A percentile compares a stretch with the other conserved stretches of the same genome.
Conservation (phyloP, 768 basidiomycete species). For the Infundibulicybe gibba region DNA sequence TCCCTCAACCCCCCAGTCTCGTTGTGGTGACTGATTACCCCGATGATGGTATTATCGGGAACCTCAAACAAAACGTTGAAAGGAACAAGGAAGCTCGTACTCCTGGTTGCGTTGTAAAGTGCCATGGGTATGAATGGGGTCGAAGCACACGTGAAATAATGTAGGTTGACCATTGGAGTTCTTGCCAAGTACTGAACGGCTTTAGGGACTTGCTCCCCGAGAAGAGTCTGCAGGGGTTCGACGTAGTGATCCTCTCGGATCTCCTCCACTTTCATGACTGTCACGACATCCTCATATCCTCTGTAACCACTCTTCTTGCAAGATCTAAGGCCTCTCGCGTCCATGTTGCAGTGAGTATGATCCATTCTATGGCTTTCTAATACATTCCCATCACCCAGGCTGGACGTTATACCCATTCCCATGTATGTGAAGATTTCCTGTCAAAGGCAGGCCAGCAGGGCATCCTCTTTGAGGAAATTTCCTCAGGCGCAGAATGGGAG, state of each 20-base stretch:
- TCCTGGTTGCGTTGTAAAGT: constrained; percentile 37
- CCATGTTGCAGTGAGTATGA: constrained; percentile 48
- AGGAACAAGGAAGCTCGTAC: constrained; percentile 37
- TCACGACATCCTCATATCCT: constrained; percentile 52
- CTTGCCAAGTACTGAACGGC: background rate
- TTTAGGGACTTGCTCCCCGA: background rate
- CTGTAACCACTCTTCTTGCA: constrained; percentile 45
- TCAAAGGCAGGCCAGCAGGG: constrained; percentile 32
- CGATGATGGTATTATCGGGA: constrained; percentile 55
- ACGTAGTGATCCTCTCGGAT: constrained; percentile 66
- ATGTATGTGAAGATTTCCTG: constrained; percentile 55
- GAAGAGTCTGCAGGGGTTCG: constrained; percentile 37
- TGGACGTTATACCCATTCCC: constrained; percentile 55
- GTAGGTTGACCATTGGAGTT: constrained; percentile 29
- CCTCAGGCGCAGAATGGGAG: constrained; percentile 34
- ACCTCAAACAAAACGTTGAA: constrained; percentile 51
- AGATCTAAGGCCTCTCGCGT: constrained; percentile 35
- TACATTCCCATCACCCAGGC: constrained; percentile 25
- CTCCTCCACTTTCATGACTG: constrained; percentile 65
- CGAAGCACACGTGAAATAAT: constrained; percentile 38
- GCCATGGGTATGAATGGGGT: constrained; percentile 66
- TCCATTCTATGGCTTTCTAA: background rate
- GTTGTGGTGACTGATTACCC: constrained; percentile 71
- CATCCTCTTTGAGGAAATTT: constrained; percentile 43
- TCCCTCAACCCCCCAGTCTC: constrained; percentile 39